Conservation (phyloP, 208 protist genomes). For the Trypanosoma congolense region DNA sequence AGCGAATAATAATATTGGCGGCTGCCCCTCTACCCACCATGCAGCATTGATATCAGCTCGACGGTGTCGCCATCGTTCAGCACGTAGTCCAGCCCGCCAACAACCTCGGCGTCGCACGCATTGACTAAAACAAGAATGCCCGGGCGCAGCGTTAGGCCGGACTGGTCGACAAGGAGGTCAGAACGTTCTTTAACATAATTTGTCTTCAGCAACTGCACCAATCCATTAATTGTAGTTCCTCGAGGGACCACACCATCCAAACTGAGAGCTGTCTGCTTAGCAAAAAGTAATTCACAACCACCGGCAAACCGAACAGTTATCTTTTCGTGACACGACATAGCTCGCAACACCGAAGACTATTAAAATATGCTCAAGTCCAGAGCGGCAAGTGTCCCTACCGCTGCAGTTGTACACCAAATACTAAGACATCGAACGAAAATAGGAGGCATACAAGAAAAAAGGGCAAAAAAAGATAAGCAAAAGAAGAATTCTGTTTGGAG, state of each 20-base stretch:
- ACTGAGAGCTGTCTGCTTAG: constrained; percentile 34
- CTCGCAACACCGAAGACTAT: too few relatives aligned
- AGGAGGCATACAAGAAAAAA: too few relatives aligned
- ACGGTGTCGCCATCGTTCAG: constrained; percentile 83
- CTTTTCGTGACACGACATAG: constrained; percentile 18
- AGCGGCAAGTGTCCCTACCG: too few relatives aligned
- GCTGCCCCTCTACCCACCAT: constrained; percentile 73
- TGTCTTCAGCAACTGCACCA: constrained; percentile 51
- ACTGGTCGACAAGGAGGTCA: constrained; percentile 69
- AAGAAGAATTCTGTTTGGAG: too few relatives aligned
- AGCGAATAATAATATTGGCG: neutral
- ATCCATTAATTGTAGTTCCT: constrained; percentile 33
- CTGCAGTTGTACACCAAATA: too few relatives aligned
- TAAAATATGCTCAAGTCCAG: too few relatives aligned
- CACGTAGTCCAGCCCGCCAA: constrained; percentile 76
- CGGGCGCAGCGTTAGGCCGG: constrained; percentile 64
- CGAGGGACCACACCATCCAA: constrained; percentile 35
- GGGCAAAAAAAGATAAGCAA: too few relatives aligned
- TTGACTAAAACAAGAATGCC: constrained; percentile 93
- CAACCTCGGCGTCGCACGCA: constrained; percentile 89
- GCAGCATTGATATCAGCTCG: constrained; percentile 93
- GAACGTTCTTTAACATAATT: constrained; percentile 63
- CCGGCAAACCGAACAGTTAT: constrained; percentile 58
- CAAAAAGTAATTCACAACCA: constrained; percentile 81
- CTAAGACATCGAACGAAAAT: too few relatives aligned